Evolutionary conservation across 495 filamentous ascomycete species (phyloP), one percentile per base, ranked within the genome.

Genomic region (Aspergillus bridgeri): DNA sequence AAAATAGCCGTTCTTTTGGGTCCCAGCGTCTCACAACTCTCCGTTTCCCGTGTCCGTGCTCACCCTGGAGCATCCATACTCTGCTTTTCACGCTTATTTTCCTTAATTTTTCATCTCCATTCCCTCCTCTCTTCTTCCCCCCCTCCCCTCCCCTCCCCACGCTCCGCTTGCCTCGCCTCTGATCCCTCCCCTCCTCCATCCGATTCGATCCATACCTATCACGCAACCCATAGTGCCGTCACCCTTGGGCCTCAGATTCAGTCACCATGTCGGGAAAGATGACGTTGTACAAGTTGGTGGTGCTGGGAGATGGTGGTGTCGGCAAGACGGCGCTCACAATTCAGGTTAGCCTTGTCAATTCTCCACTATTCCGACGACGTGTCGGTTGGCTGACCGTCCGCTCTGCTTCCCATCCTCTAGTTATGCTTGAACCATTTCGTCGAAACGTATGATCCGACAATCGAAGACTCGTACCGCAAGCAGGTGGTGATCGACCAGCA

Each of bases 261-360:
- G 58, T 68, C 74, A 60, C 52, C 66, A 88, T 89, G 85, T 78
- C 86, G 66, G 85, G 84, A 51, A 88, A 94, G 81, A 96, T 96
- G 93, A 96, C 92, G 67, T 78, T 97, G 70, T 96, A 98, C 78
- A 98, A 98, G 75, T 77, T 98, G 83, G 94, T 98, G 83, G 94
- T 98, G 78, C 83, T 98, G 33, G 94, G 94, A 54, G 89, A 92
- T 68, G 89, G 89, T 74, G 89, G 89, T 70, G 92, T 96, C 54
- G 94, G 94, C 49, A 98, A 98, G 82, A 98, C 94, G 25, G 94
- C 94, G 55, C 76, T 98, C 66, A 98, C 94, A 45, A 98, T 98
- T 73, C 94, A 98, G 81, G 87, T 96, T 71, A 77, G 88, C 72
- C 63, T 56, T 55, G 87, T 72, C 63, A 54, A 52, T 59, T 51